Base-by-base conservation (phyloP, 345 rosid species). In the Cardiospermum halicacabum region DNA sequence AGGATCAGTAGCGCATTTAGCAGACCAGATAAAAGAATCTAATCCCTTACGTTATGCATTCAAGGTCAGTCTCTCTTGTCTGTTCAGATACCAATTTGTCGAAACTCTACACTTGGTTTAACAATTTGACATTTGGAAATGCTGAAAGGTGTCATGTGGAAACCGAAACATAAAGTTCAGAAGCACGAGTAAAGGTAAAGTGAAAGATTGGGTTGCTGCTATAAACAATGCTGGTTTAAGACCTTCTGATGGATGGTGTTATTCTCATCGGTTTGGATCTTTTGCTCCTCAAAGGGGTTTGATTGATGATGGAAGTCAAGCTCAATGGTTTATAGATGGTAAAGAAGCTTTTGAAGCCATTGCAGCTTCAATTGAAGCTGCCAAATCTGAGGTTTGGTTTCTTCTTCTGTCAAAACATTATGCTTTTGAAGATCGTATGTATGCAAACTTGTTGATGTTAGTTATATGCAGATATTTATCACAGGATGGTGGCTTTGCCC, bases 401-500 rank as follows among this genome's bases (percentile, higher is more conserved):
- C 56, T 69, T 68, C 53, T n/a, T 7, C 0, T 58, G 55, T 62
- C 15, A 12, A 28, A 7, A 43, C 12, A 21, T 39, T 49, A 37
- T 22, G 15, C n/a, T 40, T 51, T 66, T 56, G 42, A 21, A 58
- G 34, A 22, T 55, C 37, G 12, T 25, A 26, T 51, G 15, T 12
- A 43, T 11, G n/a, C n/a, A n/a, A n/a, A n/a, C n/a, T n/a, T n/a
- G n/a, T n/a, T n/a, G n/a, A n/a, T n/a, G n/a, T n/a, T n/a, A 42
- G 2, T 59, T 37, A 22, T 36, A n/a, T 72, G 79, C 80, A 88
- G 98, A 85, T 90, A 77, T 86, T 84, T 64, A 82, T 93, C 42
- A 90, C 96, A 48, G 98, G 98, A 72, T 93, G 98, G 98, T 93
- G 98, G 98, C 85, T 93, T 70, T 93, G 97, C 72, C 96, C 98